These are phyloP conservation scores for Suhomyces terraborum DNA, from an alignment of 1,139 yeast species.

Conservation along the genomic window DNA sequence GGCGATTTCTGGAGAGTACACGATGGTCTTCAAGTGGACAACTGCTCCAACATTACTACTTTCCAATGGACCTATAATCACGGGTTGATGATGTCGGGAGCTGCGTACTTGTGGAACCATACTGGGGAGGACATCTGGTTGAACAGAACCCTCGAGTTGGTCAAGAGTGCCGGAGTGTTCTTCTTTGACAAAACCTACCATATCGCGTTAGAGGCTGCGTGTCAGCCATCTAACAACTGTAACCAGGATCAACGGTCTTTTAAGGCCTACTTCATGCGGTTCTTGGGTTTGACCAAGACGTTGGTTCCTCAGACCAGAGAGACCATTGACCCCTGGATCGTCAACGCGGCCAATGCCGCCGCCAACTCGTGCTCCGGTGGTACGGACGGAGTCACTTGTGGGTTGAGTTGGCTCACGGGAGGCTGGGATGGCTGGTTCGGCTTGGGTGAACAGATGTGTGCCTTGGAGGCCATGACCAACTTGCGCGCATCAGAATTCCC, in stretches of 20 bases:
- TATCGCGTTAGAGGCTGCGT: slow-evolving; percentile 68
- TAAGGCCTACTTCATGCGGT: slow-evolving; percentile 70
- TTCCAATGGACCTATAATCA: slow-evolving; percentile 79
- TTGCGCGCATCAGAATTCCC: slow-evolving; percentile 32
- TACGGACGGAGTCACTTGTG: slow-evolving; percentile 75
- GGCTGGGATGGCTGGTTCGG: slow-evolving; percentile 69
- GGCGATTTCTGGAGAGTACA: slow-evolving; percentile 44
- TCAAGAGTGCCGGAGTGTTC: slow-evolving; percentile 54
- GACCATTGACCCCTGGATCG: slow-evolving; percentile 46
- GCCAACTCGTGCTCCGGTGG: slow-evolving; percentile 77
- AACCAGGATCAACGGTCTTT: slow-evolving; percentile 77
- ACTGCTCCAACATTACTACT: slow-evolving; percentile 57
- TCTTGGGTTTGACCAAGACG: slow-evolving; percentile 59
- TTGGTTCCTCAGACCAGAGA: slow-evolving; percentile 55
- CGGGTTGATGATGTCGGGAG: slow-evolving; percentile 72
- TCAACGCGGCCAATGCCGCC: slow-evolving; percentile 51
- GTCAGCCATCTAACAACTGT: slow-evolving; percentile 54
- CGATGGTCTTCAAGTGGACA: slow-evolving; percentile 71
- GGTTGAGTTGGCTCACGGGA: slow-evolving; percentile 58
- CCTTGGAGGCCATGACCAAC: slow-evolving; percentile 63
- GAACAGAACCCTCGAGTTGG: slow-evolving; percentile 50
- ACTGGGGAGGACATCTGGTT: slow-evolving; percentile 64
- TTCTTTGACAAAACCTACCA: slow-evolving; percentile 37
- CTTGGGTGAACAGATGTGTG: slow-evolving; percentile 77
- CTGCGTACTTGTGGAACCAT: slow-evolving; percentile 68